phyloP scores from a whole-genome alignment of 345 rosid genomes.

The Populus tremula region DNA sequence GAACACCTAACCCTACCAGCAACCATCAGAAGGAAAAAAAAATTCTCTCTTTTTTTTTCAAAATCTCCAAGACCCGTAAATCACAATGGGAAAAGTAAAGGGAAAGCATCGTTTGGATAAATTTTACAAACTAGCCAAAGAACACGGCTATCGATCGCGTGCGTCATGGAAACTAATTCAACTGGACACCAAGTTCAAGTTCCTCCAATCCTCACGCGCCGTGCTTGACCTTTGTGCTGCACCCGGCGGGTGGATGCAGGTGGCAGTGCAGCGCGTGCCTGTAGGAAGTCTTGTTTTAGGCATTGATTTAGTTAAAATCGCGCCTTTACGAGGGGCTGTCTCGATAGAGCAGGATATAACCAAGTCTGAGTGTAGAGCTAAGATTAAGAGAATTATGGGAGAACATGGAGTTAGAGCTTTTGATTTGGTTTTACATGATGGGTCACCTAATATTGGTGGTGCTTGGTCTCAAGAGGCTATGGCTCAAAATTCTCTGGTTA shows the following conservation, averaged over 20 bases:
- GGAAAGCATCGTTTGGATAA: constrained; percentile 86
- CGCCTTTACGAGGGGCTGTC: constrained; percentile 65
- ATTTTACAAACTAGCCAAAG: constrained; percentile 75
- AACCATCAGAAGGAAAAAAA: neutral
- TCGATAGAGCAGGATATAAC: constrained; percentile 83
- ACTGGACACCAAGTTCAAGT: constrained; percentile 63
- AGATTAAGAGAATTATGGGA: constrained; percentile 61
- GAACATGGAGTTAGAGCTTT: constrained; percentile 64
- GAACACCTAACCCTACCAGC: neutral
- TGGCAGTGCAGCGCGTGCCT: constrained; percentile 79
- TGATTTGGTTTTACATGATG: constrained; percentile 82
- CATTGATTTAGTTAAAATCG: constrained; percentile 69
- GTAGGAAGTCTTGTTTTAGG: constrained; percentile 91
- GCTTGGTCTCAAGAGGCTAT: constrained; percentile 93
- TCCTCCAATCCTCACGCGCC: constrained; percentile 60
- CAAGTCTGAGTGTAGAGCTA: constrained; percentile 62
- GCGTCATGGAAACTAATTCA: constrained; percentile 90
- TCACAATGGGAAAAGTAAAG: constrained; percentile 64
- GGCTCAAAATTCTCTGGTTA: constrained; percentile 82
- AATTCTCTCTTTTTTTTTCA: neutral
- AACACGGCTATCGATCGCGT: constrained; percentile 90
- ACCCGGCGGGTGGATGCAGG: constrained; percentile 99
- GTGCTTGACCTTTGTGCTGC: constrained; percentile 98
- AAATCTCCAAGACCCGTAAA: neutral
- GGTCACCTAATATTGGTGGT: constrained; percentile 93